Evolutionary conservation across 495 filamentous ascomycete species (phyloP), one percentile per base, ranked within the genome.

Genomic region (Podospora appendiculata): DNA sequence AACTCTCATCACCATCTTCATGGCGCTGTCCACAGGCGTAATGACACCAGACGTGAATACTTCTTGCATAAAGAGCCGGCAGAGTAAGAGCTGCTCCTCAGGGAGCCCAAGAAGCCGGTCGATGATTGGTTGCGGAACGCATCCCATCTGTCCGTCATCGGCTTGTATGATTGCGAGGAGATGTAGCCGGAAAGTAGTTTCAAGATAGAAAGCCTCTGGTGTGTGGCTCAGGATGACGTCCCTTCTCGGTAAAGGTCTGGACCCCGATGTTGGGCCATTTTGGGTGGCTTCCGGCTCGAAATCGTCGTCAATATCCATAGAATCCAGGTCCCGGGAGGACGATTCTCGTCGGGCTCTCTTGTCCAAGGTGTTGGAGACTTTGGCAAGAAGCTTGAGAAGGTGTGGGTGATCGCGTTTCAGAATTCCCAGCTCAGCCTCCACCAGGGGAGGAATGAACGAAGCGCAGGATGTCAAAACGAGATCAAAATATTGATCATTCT

Each of bases 251-350:
- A 80, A 58, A 2, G 67, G 60, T 14, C 58, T 42, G 19, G 48
- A 52, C 40, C 63, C 68, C 13, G 63, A 56, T 3, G 61, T 59
- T 16, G 56, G 40, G 61, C 68, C 74, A 44, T 53, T 66, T 39
- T 73, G 72, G 54, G 76, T 83, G 44, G 63, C 60, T 44, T 82
- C 75, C 3, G 76, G 76, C 32, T 81, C 78, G 32, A 90, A 83
- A 12, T 77, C 79, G 47, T 85, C 81, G 56, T 95, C 90, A 18
- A 95, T 61, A 51, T 95, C 90, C 87, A 95, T 90, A 12, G 70
- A 56, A 58, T 91, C 84, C 35, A 70, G 66, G 11, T 62, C 52
- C 0, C 65, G 55, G 5, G 55, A 48, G 13, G 61, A 62, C 6
- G 58, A 57, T 38, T 62, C 62, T 32, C 55, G 60, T 6, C 48